These are phyloP conservation scores for Capsella rubella DNA, from an alignment of 441 rosid genomes.

Conservation along the genomic window DNA sequence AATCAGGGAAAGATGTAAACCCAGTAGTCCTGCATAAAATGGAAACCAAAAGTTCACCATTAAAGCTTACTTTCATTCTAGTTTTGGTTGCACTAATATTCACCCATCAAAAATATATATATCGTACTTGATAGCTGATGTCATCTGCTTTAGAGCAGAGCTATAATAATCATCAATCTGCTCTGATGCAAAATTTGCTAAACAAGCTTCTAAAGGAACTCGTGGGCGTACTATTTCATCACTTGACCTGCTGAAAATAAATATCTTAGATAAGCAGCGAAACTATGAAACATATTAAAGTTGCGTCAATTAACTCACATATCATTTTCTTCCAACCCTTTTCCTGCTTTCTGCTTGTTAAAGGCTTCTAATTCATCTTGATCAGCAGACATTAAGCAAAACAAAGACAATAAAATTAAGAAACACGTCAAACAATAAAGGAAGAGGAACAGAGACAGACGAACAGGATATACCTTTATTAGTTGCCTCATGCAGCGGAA, in stretches of 20 bases:
- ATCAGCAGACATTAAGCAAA: conserved; percentile 43
- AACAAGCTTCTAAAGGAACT: conserved; percentile 94
- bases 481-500: conserved; percentile 86
- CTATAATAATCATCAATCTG: conserved; percentile 85
- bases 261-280: conserved; percentile 38
- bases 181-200: conserved; percentile 81
- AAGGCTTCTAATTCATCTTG: conserved; percentile 80
- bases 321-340: conserved; percentile 67
- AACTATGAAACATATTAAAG: conserved; percentile 31
- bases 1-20: conserved; percentile 95
- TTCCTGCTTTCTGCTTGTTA: conserved; percentile 67
- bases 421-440: conserved; percentile 16
- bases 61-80: conserved; percentile 7
- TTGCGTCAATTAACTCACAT: conserved; percentile 59
- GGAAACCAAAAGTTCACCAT: conserved; percentile 23
- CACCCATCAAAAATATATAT: conserved; percentile 10
- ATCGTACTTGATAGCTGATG: conserved; percentile 85
- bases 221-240: conserved; percentile 93
- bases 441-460: conserved; percentile 28
- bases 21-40: conserved; percentile 77
- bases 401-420: conserved; percentile 19
- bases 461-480: conserved; percentile 66
- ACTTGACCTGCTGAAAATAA: conserved; percentile 58
- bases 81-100: conserved; percentile 7
- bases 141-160: conserved; percentile 86